A percentile compares a stretch with the other conserved stretches of the same genome.
phyloP scores from a whole-genome alignment of 2,329 filamentous ascomycete species.

The Phaeosphaeria sp. region DNA sequence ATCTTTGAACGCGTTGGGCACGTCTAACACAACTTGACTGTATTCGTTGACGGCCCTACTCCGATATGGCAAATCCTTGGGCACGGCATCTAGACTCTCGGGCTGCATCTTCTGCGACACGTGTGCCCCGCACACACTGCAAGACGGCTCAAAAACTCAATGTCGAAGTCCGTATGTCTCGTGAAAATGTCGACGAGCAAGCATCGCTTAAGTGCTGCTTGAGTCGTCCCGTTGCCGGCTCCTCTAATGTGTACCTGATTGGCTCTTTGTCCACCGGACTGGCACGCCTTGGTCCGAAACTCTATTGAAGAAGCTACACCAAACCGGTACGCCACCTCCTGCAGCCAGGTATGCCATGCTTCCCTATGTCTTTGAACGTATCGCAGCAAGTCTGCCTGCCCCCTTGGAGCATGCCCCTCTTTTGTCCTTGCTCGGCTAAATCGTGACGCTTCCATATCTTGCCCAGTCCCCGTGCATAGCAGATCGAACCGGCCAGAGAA shows the following conservation, averaged over 20 bases:
- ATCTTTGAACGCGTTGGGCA: neutral
- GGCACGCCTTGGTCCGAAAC: neutral
- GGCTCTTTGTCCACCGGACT: neutral
- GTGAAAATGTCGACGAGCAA: neutral
- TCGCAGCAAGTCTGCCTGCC: neutral
- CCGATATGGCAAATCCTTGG: neutral
- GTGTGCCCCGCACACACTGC: neutral
- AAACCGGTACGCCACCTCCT: neutral
- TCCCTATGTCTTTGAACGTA: neutral
- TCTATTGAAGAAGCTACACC: neutral
- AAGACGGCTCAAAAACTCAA: neutral
- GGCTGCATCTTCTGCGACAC: neutral
- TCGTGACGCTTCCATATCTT: neutral
- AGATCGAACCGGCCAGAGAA: neutral
- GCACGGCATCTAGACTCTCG: neutral
- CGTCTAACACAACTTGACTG: neutral
- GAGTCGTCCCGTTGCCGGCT: neutral
- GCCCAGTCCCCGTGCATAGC: neutral
- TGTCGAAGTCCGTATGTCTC: neutral
- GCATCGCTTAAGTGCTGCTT: neutral
- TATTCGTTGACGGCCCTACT: neutral
- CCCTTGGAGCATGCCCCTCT: neutral
- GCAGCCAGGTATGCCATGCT: neutral
- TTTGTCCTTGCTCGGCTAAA: neutral
- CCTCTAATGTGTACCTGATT: neutral